These are phyloP conservation scores for Fibroporia radiculosa DNA, from an alignment of 768 basidiomycete species.

Conservation along the genomic window DNA sequence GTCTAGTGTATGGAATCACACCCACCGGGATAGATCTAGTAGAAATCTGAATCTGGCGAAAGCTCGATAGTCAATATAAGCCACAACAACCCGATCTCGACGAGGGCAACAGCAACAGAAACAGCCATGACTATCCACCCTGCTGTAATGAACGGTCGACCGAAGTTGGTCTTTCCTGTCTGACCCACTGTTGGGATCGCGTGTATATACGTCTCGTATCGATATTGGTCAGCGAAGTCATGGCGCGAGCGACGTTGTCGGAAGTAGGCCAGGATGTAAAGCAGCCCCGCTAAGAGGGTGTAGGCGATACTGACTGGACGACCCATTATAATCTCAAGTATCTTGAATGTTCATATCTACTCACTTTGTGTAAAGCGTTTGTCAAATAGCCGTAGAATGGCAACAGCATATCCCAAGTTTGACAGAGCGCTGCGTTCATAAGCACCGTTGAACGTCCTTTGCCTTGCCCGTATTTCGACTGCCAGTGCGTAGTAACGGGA, in stretches of 20 bases:
- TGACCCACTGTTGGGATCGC: conserved; percentile 54
- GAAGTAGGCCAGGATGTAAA: conserved; percentile 51
- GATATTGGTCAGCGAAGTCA: conserved; percentile 62
- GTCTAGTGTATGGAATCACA: too few species aligned
- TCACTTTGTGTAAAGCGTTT: conserved; percentile 62
- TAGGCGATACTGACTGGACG: conserved; percentile 55
- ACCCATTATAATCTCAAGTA: neutral
- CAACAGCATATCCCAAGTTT: conserved; percentile 64
- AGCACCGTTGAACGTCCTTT: conserved; percentile 78
- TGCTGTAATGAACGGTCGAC: conserved; percentile 72
- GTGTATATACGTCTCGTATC: conserved; percentile 9
- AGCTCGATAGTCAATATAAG: conserved; percentile 47
- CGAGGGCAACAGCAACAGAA: conserved; percentile 47
- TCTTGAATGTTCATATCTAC: conserved; percentile 17
- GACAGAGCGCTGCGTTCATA: conserved; percentile 72
- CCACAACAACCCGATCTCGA: conserved; percentile 60
- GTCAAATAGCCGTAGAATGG: conserved; percentile 77
- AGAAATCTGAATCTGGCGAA: too few species aligned
- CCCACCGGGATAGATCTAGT: too few species aligned
- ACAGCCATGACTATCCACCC: conserved; percentile 68
- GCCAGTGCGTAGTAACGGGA: too few species aligned
- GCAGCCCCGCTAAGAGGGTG: conserved; percentile 48
- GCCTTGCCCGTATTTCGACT: conserved; percentile 70
- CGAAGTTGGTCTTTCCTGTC: conserved; percentile 55
- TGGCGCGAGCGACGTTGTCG: conserved; percentile 62